phyloP scores from a whole-genome alignment of 2,329 filamentous ascomycete species.

The Penicillium freii region DNA sequence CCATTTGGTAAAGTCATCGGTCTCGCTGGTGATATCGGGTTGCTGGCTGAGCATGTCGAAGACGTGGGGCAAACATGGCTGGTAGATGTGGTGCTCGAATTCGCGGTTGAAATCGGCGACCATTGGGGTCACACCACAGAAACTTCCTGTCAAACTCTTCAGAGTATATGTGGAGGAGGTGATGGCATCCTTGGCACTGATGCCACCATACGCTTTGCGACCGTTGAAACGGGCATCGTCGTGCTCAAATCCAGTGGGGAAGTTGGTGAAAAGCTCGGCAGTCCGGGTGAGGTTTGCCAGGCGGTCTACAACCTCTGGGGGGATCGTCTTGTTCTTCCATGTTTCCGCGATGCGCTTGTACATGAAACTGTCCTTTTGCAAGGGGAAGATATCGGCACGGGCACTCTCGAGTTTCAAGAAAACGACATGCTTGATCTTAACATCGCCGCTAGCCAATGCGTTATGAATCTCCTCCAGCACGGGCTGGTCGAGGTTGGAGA shows the following conservation, averaged over 20 bases:
- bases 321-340: constrained; percentile 37
- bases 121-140: constrained; percentile 47
- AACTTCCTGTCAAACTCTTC: constrained; percentile 44
- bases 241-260: constrained; percentile 26
- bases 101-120: constrained; percentile 47
- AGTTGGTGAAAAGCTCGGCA: constrained; percentile 31
- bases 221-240: constrained; percentile 17
- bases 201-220: constrained; percentile 38
- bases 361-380: constrained; percentile 42
- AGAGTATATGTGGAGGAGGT: constrained; percentile 47
- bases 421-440: constrained; percentile 47
- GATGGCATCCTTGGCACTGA: constrained; percentile 44
- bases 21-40: constrained; percentile 21
- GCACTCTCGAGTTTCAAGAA: constrained; percentile 50
- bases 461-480: constrained; percentile 28
- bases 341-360: constrained; percentile 38
- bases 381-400: constrained; percentile 47
- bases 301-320: constrained; percentile 27
- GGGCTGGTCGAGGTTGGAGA: constrained; percentile 40
- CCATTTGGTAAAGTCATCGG: constrained; percentile 31
- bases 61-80: constrained; percentile 46
- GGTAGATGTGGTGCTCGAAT: constrained; percentile 44
- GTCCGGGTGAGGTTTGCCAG: constrained; percentile 32
- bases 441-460: constrained; percentile 25
- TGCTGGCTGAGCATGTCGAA: constrained; percentile 28